Evolutionary conservation across 2,329 filamentous ascomycete genomes (phyloP).

Genomic region (Cercospora citrullina): DNA sequence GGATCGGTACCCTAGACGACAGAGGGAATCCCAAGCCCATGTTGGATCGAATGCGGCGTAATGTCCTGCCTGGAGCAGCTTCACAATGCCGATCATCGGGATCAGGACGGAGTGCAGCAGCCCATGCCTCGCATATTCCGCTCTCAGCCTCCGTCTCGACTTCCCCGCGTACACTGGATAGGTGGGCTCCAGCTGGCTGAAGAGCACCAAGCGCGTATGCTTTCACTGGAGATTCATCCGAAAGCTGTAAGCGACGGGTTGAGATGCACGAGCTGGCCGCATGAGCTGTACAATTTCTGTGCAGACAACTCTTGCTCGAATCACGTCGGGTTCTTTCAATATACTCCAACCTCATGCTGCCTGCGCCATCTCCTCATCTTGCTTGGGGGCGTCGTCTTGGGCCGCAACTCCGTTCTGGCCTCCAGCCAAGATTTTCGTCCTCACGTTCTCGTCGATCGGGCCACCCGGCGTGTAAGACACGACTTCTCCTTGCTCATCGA

Average conservation of each 20-base stretch:
- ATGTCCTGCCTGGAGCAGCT: background rate
- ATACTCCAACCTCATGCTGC: conserved; percentile 8
- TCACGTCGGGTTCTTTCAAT: background rate
- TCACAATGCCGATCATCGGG: background rate
- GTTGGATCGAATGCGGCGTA: background rate
- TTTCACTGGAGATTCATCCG: background rate
- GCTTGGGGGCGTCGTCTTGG: background rate
- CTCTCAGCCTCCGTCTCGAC: background rate
- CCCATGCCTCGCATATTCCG: background rate
- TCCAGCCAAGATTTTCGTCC: conserved; percentile 37
- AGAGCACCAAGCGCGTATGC: background rate
- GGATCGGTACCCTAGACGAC: background rate
- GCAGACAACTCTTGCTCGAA: background rate
- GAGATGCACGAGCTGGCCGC: background rate
- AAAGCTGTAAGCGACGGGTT: background rate
- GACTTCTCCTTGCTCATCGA: conserved; percentile 87
- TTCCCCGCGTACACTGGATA: background rate
- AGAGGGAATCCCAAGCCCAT: background rate
- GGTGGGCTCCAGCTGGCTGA: background rate
- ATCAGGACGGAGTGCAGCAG: background rate
- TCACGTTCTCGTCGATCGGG: conserved; percentile 34
- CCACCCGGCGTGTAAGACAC: conserved; percentile 50
- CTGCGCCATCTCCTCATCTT: conserved; percentile 22
- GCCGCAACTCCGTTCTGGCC: conserved; percentile 27
- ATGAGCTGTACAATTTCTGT: background rate